Base-by-base conservation (phyloP, 2,329 filamentous ascomycete genomes). In the Microascus cirrosus region DNA sequence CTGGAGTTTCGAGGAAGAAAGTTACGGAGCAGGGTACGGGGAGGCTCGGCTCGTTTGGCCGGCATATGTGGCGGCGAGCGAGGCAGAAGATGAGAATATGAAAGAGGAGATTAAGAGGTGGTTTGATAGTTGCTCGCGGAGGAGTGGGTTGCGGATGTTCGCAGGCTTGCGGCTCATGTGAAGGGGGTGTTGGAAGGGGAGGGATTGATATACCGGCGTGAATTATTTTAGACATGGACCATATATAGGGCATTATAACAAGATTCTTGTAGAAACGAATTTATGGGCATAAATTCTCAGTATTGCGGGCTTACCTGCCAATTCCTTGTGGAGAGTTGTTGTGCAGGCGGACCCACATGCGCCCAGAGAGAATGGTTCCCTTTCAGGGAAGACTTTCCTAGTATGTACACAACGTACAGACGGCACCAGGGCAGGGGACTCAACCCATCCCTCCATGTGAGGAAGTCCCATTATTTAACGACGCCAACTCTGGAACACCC, bases 21-120 rank as follows among this genome's bases (percentile, higher is more conserved):
- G 64, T 22, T 62, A 62, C 3, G 64, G 64, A 18, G 62, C 63
- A 3, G 63, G 64, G 1, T 67, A 66, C 55, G 65, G 68, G 12
- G 66, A 67, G 6, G 64, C 65, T 1, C 64, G 67, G 7, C 64
- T 72, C 8, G 61, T 71, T 7, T 74, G 71, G 72, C 69, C 71
- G 12, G 72, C 68, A 0, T 71, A 70, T 54, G 69, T 74, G 36
- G 70, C 71, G 7, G 71, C 69, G 1, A 71, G 66, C 45, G 70
- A 73, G 59, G 70, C 71, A 1, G 64, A 69, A 28, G 66, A 67
- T 34, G 56, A 63, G 0, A 62, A 61, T 12, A 54, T 71, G 25
- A 69, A 69, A 54, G 61, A 60, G 6, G 66, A 64, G 3, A 73
- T 72, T 48, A 55, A 65, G 2, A 53, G 59, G 4, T 73, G 69